Conservation (phyloP, 768 basidiomycete genomes). For the Boletus subcaerulescens region DNA sequence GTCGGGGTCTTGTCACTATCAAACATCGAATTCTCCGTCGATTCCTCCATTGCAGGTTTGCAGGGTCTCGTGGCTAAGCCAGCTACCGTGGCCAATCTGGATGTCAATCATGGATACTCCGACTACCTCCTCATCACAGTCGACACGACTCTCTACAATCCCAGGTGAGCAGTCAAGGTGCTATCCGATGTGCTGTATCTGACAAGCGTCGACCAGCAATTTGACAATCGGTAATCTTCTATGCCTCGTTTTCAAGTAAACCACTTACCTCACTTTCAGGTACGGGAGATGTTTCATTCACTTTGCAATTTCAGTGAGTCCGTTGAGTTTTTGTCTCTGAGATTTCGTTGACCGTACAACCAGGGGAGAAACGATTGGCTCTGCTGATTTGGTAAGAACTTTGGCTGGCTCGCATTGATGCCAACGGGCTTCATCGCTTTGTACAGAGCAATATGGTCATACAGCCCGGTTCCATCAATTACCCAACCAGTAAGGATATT, state of each 20-base stretch:
- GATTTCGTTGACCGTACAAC: background rate
- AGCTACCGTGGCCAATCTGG: slow-evolving; percentile 52
- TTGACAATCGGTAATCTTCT: slow-evolving; percentile 34
- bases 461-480: slow-evolving; percentile 52
- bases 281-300: slow-evolving; percentile 63
- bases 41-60: slow-evolving; percentile 57
- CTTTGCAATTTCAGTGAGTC: slow-evolving; percentile 52
- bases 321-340: background rate
- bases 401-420: background rate
- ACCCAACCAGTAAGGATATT: slow-evolving; percentile 47
- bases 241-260: background rate
- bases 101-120: slow-evolving; percentile 65
- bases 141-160: slow-evolving; percentile 59
- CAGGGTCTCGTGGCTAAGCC: slow-evolving; percentile 62
- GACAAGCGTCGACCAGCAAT: slow-evolving; percentile 25
- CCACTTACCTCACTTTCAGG: slow-evolving; percentile 45
- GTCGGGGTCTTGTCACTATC: slow-evolving; percentile 59
- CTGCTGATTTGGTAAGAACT: slow-evolving; percentile 50
- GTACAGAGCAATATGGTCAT: slow-evolving; percentile 53
- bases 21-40: slow-evolving; percentile 57
- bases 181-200: background rate
- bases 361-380: slow-evolving; percentile 53
- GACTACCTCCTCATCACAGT: slow-evolving; percentile 69
- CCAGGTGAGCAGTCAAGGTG: slow-evolving; percentile 41
- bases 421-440: slow-evolving; percentile 1